phyloP scores from a whole-genome alignment of 495 filamentous ascomycete genomes.

The Penicillium goetzii region DNA sequence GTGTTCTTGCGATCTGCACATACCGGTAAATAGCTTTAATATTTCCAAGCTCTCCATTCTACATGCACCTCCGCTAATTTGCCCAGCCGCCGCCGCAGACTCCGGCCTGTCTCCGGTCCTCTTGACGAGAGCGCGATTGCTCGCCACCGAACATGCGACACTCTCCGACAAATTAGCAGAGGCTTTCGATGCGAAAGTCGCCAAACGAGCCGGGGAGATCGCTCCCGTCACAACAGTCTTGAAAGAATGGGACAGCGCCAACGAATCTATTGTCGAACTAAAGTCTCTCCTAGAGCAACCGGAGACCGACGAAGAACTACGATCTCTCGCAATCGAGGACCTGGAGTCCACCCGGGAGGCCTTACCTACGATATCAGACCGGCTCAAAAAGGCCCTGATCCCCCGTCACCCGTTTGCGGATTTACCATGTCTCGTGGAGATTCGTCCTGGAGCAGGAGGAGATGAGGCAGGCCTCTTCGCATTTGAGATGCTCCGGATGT shows the following conservation, averaged over 20 bases:
- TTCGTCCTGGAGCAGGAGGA: constrained; percentile 91
- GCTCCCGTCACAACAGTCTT: constrained; percentile 67
- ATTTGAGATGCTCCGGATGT: constrained; percentile 86
- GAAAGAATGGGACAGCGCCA: constrained; percentile 61
- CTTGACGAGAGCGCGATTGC: constrained; percentile 63
- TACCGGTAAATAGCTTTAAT: constrained; percentile 28
- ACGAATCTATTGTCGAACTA: constrained; percentile 60
- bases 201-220: constrained; percentile 79
- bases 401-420: constrained; percentile 92
- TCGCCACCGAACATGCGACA: constrained; percentile 69
- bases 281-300: constrained; percentile 61
- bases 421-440: constrained; percentile 87
- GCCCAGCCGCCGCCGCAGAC: constrained; percentile 40
- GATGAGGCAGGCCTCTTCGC: constrained; percentile 90
- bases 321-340: constrained; percentile 75
- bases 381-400: constrained; percentile 74
- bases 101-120: constrained; percentile 59
- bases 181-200: constrained; percentile 71
- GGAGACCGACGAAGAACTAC: constrained; percentile 64
- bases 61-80: constrained; percentile 12
- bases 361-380: constrained; percentile 60
- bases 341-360: constrained; percentile 62
- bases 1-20: constrained; percentile 31
- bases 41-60: background rate
- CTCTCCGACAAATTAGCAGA: constrained; percentile 59